Base-by-base conservation (phyloP, 2,329 filamentous ascomycete genomes). In the Ceratocystis lukuohia region DNA sequence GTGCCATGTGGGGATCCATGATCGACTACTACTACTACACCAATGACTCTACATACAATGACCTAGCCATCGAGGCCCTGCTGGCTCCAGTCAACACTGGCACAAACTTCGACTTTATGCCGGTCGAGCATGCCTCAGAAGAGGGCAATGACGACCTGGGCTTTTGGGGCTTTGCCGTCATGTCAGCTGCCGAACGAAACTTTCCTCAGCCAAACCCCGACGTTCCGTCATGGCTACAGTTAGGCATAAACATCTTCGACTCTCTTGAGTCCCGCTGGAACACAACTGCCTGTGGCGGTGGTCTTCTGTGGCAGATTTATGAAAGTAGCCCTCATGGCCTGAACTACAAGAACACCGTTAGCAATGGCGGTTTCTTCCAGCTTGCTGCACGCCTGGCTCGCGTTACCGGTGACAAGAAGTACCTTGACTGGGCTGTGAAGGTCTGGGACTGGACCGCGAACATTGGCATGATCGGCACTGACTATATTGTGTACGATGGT, bases 321-420 rank as follows among this genome's bases (percentile, higher is more conserved):
- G 77, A 81, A 1, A 83, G 82, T 71, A 93, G 95, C 73, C 77
- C 78, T 61, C 85, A 85, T 69, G 91, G 90, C 15, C 86, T 91
- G 73, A 81, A 84, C 72, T 94, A 95, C 81, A 94, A 92, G 76
- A 93, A 93, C 77, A 57, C 68, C 5, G 84, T 92, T 70, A 86
- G 86, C 69, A 94, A 94, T 74, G 89, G 88, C 53, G 86, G 85
- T n/a, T 84, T 94, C 73, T 92, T 95, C 75, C 87, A 92, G 71
- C 80, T 96, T 12, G 86, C 87, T 3, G 88, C 90, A 0, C 86
- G 89, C 20, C 80, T 93, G 15, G 88, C 86, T 30, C 83, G 86
- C 61, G 85, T 84, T 68, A 89, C 86, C 0, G 84, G 84, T 17
- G 86, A 89, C 71, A 74, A 80, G 62, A 87, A 82, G 0, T 89